Conservation (phyloP, 2,329 filamentous ascomycete genomes). For the Colletotrichum higginsianum region DNA sequence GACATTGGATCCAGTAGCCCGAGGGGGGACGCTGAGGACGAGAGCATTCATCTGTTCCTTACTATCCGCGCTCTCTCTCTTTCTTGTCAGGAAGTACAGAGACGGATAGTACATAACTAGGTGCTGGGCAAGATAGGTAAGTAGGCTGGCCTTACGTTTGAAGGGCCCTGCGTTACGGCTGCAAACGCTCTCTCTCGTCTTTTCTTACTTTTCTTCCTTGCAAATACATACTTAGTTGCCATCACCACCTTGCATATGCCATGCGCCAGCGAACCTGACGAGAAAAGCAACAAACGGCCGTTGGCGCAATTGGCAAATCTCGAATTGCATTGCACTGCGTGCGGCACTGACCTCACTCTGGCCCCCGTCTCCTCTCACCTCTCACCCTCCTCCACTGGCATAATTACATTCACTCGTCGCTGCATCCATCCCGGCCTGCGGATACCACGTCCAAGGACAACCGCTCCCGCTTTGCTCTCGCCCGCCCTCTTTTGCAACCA, state of each 20-base stretch:
- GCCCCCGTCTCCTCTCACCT: slow-evolving; percentile 15
- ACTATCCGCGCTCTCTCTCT: no score
- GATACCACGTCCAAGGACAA: no score
- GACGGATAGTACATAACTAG: no score
- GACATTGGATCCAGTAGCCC: slow-evolving; percentile 37
- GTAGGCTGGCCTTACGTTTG: no score
- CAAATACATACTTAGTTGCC: background rate
- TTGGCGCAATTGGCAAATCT: slow-evolving; percentile 19
- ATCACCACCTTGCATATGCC: slow-evolving; percentile 4
- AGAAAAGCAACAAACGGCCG: background rate
- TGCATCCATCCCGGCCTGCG: background rate
- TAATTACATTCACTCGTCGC: slow-evolving; percentile 28
- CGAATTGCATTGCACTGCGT: slow-evolving; percentile 9
- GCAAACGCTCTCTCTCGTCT: background rate
- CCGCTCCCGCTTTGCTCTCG: background rate
- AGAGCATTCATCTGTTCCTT: no score
- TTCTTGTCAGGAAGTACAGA: no score
- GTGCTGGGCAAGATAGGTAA: no score
- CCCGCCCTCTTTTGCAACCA: background rate
- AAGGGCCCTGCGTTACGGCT: no score
- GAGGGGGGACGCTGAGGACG: background rate
- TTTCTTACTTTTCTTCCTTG: background rate
- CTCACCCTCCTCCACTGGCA: slow-evolving; percentile 25
- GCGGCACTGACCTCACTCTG: slow-evolving; percentile 36
- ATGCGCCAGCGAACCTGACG: background rate